Percentiles rank a stretch among this genome's conserved stretches.
Evolutionary conservation across 164 flowering plant species (phyloP).

Genomic region (Stephania cephalantha): DNA sequence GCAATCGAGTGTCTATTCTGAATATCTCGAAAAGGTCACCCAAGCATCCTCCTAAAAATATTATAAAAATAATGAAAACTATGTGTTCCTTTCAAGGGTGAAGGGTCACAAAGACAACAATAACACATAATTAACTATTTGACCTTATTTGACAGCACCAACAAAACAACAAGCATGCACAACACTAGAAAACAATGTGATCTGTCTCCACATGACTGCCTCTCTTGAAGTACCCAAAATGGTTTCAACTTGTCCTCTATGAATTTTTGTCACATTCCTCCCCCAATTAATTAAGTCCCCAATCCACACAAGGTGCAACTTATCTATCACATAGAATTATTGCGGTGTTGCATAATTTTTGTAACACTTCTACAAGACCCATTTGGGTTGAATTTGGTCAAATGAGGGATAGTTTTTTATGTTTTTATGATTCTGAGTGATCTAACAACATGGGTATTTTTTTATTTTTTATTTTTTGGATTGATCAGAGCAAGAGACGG

Average conservation of each 20-base stretch:
- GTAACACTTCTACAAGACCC: background rate
- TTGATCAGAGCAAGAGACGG: slow-evolving; percentile 51
- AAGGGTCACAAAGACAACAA: too few species aligned
- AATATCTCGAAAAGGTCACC: too few species aligned
- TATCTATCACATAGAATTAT: background rate
- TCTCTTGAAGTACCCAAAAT: background rate
- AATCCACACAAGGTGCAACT: background rate
- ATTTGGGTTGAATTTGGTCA: too few species aligned
- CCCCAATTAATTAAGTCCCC: background rate
- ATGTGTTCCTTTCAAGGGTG: too few species aligned
- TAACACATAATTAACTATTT: too few species aligned
- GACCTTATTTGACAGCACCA: background rate
- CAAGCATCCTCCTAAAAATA: too few species aligned
- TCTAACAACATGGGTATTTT: background rate
- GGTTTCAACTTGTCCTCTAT: background rate
- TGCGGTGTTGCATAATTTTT: background rate
- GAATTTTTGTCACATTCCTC: background rate
- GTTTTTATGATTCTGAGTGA: background rate
- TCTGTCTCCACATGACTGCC: background rate
- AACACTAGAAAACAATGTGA: background rate
- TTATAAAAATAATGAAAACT: too few species aligned
- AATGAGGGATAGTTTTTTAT: too few species aligned
- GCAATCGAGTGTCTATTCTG: too few species aligned
- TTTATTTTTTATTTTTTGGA: background rate
- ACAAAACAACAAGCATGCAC: background rate